Conservation (phyloP, 1,284 basidiomycete genomes). For the Sanghuangporus weigelae region DNA sequence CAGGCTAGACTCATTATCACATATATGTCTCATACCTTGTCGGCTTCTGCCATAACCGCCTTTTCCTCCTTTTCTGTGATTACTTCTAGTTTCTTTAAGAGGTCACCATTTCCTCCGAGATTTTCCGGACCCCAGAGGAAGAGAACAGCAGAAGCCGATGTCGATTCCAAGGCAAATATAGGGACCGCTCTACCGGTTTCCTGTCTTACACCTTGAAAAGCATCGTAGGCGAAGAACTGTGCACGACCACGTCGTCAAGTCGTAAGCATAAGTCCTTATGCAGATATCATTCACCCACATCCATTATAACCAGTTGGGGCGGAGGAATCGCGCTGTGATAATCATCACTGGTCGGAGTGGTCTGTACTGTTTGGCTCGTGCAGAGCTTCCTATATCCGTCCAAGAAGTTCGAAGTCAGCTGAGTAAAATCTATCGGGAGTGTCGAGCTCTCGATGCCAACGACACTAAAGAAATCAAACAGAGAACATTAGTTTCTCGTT, state of each 20-base stretch:
- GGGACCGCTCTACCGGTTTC: conserved; percentile 12
- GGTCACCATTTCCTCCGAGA: neutral
- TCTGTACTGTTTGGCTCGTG: neutral
- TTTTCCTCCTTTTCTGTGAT: neutral
- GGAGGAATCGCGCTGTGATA: neutral
- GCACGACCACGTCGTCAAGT: neutral
- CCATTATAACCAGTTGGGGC: conserved; percentile 8
- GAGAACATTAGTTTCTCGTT: neutral
- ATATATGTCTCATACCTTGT: neutral
- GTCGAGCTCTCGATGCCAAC: neutral
- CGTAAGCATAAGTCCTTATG: neutral
- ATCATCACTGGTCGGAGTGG: neutral
- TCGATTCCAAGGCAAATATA: conserved; percentile 7
- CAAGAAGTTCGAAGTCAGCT: neutral
- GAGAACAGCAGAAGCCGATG: conserved; percentile 1
- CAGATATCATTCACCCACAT: neutral
- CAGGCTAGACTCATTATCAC: neutral
- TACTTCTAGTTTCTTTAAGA: conserved; percentile 7
- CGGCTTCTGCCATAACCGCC: neutral
- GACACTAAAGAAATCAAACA: neutral
- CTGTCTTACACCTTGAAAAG: neutral
- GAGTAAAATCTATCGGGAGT: neutral
- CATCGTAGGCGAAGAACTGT: conserved; percentile 7
- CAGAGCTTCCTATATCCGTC: neutral
- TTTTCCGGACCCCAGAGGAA: conserved; percentile 12